These are phyloP conservation scores for Lepidium sativum DNA, from an alignment of 345 rosid species.

Conservation along the genomic window DNA sequence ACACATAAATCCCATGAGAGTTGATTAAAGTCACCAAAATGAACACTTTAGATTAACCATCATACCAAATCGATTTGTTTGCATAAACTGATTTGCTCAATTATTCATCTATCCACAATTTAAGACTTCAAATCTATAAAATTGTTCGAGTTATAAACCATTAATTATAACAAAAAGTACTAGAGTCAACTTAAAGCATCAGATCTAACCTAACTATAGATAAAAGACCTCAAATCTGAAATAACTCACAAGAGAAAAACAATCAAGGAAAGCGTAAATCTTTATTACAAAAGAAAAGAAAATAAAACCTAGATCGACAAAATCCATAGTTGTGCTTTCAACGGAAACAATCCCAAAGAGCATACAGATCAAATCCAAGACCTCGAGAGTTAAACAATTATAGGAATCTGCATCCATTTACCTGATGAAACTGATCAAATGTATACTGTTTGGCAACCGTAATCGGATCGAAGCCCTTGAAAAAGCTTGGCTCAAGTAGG, in stretches of 20 bases:
- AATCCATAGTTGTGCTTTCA: not conserved
- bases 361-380: not conserved
- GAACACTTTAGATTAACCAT: not conserved
- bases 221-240: constrained; percentile 6
- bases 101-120: not conserved
- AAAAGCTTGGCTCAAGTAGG: not conserved
- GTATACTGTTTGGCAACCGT: not conserved
- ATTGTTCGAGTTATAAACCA: not conserved
- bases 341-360: not conserved
- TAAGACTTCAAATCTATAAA: not conserved
- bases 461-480: not conserved
- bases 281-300: not conserved
- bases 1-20: not conserved
- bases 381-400: not conserved
- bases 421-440: not conserved
- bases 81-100: not conserved
- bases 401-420: not conserved
- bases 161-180: not conserved
- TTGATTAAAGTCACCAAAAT: not conserved
- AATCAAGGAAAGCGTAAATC: too few species aligned
- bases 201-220: not conserved
- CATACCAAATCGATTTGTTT: not conserved
- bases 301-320: not conserved
- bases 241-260: too few species aligned
- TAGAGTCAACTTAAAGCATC: not conserved